Percentiles rank a stretch among this genome's conserved stretches.
phyloP scores from a whole-genome alignment of 2,329 filamentous ascomycete species.

The Bipolaris sorokiniana region DNA sequence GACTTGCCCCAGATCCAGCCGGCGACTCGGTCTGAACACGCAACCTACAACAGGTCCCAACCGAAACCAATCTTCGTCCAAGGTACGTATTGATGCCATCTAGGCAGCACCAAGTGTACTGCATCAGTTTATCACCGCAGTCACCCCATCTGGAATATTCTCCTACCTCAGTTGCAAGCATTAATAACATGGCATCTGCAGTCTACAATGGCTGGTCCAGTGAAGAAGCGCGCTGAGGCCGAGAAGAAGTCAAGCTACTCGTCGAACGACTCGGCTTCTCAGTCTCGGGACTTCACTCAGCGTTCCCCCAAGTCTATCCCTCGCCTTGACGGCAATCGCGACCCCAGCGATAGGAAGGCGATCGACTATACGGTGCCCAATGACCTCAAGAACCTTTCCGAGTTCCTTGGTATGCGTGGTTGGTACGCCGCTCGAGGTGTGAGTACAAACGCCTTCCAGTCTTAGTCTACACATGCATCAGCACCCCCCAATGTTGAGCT shows the following conservation, averaged over 20 bases:
- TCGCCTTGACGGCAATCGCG: conserved; percentile 45
- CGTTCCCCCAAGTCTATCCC: conserved; percentile 40
- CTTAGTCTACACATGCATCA: conserved; percentile 14
- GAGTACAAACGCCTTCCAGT: conserved; percentile 34
- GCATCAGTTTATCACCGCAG: not conserved
- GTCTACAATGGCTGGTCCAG: conserved; percentile 47
- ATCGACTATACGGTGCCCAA: conserved; percentile 35
- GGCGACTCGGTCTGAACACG: conserved; percentile 14
- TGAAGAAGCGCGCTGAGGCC: conserved; percentile 42
- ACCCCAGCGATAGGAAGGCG: conserved; percentile 25
- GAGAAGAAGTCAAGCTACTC: conserved; percentile 39
- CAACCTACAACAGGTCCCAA: conserved; percentile 4
- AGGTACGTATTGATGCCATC: conserved; percentile 19
- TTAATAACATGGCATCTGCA: conserved; percentile 29
- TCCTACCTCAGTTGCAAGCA: conserved; percentile 7
- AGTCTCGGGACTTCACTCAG: conserved; percentile 33
- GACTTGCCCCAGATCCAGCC: conserved; percentile 20
- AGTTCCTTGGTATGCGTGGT: conserved; percentile 43
- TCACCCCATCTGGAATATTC: not conserved
- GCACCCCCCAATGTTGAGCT: conserved; percentile 16
- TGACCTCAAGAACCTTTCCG: conserved; percentile 46
- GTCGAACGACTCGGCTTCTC: conserved; percentile 33
- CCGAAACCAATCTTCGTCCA: conserved; percentile 15
- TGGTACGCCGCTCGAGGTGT: conserved; percentile 48
- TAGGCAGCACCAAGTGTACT: not conserved